Base-by-base conservation (phyloP, 2,329 filamentous ascomycete species). In the Paraconiothyrium brasiliense region DNA sequence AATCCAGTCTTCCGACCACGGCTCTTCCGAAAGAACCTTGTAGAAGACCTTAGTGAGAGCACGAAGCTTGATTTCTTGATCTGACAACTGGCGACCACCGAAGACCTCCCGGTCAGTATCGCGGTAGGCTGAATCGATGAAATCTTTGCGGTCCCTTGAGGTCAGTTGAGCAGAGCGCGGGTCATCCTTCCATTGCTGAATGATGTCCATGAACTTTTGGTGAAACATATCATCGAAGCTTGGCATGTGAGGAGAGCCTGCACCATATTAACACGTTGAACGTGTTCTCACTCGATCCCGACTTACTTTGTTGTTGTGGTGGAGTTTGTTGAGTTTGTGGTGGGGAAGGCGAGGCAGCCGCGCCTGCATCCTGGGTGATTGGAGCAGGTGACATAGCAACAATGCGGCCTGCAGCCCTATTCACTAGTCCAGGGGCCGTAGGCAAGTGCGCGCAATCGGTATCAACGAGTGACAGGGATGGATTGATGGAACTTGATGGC, bases 1-100 rank as follows among this genome's bases (percentile, higher is more conserved):
- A 24, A 78, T 78, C 74, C 74, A 78, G 22, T 76, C 74, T 47
- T 78, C 75, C 8, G 72, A 72, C 76, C 76, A 78, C 0, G 76
- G 75, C 47, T 78, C 75, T 39, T 78, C 76, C 11, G 75, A 74
- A n/a, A 78, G 67, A 10, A 78, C 71, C 55, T 75, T 76, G 66
- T 73, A 76, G 52, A 78, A 76, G 54, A 78, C 74, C 50, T 76
- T 76, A 59, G 75, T 78, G 8, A 78, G 70, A 44, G 76, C 75
- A 57, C 74, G 74, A 35, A 78, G 66, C 63, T 77, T 77, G 62
- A 72, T 70, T 22, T 78, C 74, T 34, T 69, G 62, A 55, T 77
- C 74, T 16, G 65, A 62, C 16, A 77, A 65, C 30, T 64, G 62
- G 30, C 75, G 73, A 46, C 59, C 59, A 20, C 70, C 72, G 47